Conservation (phyloP, 768 basidiomycete genomes). For the Goffeauzyma gilvescens region DNA sequence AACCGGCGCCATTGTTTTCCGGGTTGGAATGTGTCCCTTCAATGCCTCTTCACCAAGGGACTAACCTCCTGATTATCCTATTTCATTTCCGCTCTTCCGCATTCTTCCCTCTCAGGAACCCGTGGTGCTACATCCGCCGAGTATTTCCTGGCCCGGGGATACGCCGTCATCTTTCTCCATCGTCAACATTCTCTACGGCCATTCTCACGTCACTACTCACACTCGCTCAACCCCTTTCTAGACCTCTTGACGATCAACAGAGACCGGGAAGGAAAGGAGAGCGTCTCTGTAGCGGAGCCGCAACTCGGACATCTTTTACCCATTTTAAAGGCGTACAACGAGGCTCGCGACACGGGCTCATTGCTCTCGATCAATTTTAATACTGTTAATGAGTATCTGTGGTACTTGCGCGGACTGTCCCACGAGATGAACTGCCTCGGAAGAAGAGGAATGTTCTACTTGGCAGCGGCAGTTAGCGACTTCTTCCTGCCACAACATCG, state of each 20-base stretch:
- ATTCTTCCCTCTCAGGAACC: slow-evolving; percentile 48
- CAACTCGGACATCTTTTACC: slow-evolving; percentile 46
- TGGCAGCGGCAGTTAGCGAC: slow-evolving; percentile 94
- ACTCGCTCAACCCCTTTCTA: slow-evolving; percentile 92
- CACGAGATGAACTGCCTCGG: slow-evolving; percentile 53
- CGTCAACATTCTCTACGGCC: slow-evolving; percentile 93
- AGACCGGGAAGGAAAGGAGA: slow-evolving; percentile 1
- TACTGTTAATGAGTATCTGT: slow-evolving; percentile 90
- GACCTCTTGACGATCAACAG: slow-evolving; percentile 61
- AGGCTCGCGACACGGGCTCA: slow-evolving; percentile 51
- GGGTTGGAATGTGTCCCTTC: neutral
- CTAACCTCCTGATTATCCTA: neutral
- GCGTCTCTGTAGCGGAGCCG: slow-evolving; percentile 17
- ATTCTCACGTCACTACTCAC: slow-evolving; percentile 92
- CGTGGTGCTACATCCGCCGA: slow-evolving; percentile 94
- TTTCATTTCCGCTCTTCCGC: neutral
- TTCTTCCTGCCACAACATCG: slow-evolving; percentile 85
- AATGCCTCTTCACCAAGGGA: too few relatives aligned
- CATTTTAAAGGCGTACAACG: slow-evolving; percentile 61
- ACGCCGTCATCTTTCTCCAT: slow-evolving; percentile 98
- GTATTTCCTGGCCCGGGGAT: slow-evolving; percentile 72
- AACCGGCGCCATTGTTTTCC: too few relatives aligned
- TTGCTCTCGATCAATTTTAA: slow-evolving; percentile 76
- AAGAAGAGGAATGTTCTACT: slow-evolving; percentile 70
- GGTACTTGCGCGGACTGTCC: slow-evolving; percentile 64